Conservation (phyloP, 169 alveolate genomes). For the Eimeria necatrix region DNA sequence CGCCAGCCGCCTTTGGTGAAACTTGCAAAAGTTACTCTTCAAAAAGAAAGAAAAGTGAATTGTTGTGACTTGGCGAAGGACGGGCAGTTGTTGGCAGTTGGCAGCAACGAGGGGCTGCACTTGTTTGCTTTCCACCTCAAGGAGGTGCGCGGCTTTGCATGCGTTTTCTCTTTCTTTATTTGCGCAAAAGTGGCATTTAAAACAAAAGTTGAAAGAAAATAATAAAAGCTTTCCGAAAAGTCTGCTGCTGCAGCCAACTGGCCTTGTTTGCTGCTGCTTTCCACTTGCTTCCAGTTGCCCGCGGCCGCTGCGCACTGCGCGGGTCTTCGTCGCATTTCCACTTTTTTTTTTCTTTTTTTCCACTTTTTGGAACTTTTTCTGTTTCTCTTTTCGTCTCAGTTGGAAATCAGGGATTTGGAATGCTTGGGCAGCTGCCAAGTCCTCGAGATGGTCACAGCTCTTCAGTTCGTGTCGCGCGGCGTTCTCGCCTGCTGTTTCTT, state of each 20-base stretch:
- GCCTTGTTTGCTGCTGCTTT: background rate
- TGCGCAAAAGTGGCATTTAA: too few relatives aligned
- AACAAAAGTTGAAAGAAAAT: background rate
- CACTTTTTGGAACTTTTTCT: background rate
- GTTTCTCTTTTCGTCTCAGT: background rate
- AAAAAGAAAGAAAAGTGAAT: background rate
- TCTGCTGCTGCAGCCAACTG: background rate
- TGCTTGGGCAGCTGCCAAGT: constrained; percentile 36
- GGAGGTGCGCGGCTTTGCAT: constrained; percentile 18
- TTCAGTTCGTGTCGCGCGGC: constrained; percentile 54
- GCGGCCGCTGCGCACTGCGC: background rate
- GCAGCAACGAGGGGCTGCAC: constrained; percentile 74
- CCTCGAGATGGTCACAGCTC: constrained; percentile 39
- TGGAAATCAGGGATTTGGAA: constrained; percentile 46
- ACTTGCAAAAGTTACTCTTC: constrained; percentile 50
- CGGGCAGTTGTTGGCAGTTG: constrained; percentile 70
- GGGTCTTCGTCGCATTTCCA: background rate
- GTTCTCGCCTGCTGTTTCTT: constrained; percentile 51
- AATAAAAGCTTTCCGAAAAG: too few relatives aligned
- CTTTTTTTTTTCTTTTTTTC: background rate
- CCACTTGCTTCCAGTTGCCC: background rate
- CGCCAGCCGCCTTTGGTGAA: constrained; percentile 40
- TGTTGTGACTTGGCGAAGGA: constrained; percentile 71
- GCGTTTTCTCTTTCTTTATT: too few relatives aligned
- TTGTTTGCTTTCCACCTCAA: constrained; percentile 69